phyloP scores from a whole-genome alignment of 2,329 filamentous ascomycete species.

The Aspergillus tubingensis region DNA sequence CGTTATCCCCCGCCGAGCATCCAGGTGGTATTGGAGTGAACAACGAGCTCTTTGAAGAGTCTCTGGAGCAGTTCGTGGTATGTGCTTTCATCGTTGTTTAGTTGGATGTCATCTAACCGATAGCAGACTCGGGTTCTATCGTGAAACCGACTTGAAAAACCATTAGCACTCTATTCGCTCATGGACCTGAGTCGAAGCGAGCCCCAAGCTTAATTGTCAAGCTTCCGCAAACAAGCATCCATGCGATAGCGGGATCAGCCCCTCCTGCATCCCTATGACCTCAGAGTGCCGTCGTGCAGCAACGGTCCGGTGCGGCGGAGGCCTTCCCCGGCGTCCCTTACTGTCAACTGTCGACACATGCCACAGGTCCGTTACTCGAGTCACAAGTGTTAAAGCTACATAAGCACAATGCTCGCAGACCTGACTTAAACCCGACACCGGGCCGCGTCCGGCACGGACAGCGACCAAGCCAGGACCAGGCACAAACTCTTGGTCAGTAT shows the following conservation, averaged over 20 bases:
- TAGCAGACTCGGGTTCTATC: slow-evolving; percentile 36
- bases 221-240: background rate
- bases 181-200: background rate
- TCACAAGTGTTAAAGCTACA: background rate
- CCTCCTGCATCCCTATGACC: background rate
- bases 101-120: slow-evolving; percentile 23
- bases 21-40: slow-evolving; percentile 63
- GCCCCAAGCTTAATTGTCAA: background rate
- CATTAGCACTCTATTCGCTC: background rate
- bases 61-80: slow-evolving; percentile 55
- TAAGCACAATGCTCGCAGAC: background rate
- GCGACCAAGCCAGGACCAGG: no score
- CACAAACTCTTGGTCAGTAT: no score
- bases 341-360: background rate
- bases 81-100: slow-evolving; percentile 23
- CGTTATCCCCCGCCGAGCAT: slow-evolving; percentile 63
- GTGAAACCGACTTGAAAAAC: slow-evolving; percentile 16
- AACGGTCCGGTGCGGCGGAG: background rate
- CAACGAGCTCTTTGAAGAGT: slow-evolving; percentile 66
- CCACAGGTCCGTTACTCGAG: background rate
- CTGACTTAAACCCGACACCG: no score
- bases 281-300: background rate
- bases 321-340: background rate
- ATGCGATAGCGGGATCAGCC: background rate
- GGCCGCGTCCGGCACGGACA: no score